Conservation (phyloP, 2,329 filamentous ascomycete genomes). For the Paracoccidioides lutzii region DNA sequence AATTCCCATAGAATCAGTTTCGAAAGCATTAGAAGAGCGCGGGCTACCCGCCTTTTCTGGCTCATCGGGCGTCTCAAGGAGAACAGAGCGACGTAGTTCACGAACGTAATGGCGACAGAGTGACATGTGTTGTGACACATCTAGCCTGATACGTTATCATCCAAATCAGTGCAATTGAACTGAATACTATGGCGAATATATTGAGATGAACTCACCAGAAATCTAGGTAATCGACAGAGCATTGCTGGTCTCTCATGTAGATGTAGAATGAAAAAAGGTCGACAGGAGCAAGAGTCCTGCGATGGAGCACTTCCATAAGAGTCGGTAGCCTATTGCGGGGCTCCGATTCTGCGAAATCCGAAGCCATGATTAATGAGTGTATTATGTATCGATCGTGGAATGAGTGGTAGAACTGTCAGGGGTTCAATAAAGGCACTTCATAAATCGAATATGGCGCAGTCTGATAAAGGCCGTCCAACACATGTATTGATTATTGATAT, state of each 20-base stretch:
- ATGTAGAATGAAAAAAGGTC: constrained; percentile 99
- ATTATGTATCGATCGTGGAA: not conserved
- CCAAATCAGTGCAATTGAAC: not conserved
- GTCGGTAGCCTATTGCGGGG: constrained; percentile 77
- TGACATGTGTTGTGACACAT: constrained; percentile 98
- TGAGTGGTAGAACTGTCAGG: not conserved
- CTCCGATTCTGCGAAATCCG: constrained; percentile 26
- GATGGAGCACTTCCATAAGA: constrained; percentile 87
- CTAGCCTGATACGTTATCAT: constrained; percentile 54
- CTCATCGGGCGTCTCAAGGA: constrained; percentile 77
- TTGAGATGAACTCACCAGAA: constrained; percentile 62
- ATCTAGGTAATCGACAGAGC: constrained; percentile 93
- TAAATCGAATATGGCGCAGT: not conserved
- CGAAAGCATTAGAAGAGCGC: constrained; percentile 11
- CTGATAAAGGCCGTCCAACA: not conserved
- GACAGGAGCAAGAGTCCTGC: constrained; percentile 86
- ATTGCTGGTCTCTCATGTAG: constrained; percentile 97
- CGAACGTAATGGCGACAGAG: constrained; percentile 92
- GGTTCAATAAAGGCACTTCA: not conserved
- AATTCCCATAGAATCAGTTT: constrained; percentile 18
- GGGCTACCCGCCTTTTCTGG: constrained; percentile 68
- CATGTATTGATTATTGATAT: not conserved
- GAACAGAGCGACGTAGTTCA: constrained; percentile 81
- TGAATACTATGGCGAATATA: not conserved
- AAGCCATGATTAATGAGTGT: constrained; percentile 5